Percentiles rank a stretch among this genome's conserved stretches.
Conservation (phyloP, 2,329 filamentous ascomycete genomes). For the Pseudocercospora fuligena region DNA sequence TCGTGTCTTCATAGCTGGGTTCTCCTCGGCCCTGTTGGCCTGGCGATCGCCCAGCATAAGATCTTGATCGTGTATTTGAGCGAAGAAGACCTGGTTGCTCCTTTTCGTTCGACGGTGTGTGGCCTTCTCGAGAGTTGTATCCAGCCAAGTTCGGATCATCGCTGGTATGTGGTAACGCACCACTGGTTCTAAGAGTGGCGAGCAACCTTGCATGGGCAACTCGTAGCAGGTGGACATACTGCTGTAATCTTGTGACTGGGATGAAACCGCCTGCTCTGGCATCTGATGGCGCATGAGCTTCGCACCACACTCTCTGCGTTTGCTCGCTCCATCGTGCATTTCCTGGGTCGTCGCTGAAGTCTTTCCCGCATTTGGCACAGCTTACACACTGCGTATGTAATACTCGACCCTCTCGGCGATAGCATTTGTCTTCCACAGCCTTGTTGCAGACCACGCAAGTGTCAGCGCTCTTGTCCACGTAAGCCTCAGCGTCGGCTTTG, state of each 20-base stretch:
- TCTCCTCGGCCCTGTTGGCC: constrained; percentile 59
- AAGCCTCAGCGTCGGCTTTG: constrained; percentile 47
- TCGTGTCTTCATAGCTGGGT: constrained; percentile 90
- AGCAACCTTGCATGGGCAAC: constrained; percentile 89
- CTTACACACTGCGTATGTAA: constrained; percentile 83
- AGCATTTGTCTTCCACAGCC: constrained; percentile 93
- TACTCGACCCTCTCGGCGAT: constrained; percentile 72
- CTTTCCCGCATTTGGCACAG: constrained; percentile 72
- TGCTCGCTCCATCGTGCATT: constrained; percentile 73
- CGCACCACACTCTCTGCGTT: constrained; percentile 73
- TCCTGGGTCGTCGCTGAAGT: constrained; percentile 70
- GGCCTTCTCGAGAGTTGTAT: constrained; percentile 70
- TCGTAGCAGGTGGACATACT: constrained; percentile 90
- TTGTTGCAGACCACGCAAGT: constrained; percentile 81
- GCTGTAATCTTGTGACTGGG: constrained; percentile 81
- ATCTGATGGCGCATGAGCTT: constrained; percentile 52
- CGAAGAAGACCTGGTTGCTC: constrained; percentile 61
- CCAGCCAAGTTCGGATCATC: constrained; percentile 72
- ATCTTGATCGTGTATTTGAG: constrained; percentile 74
- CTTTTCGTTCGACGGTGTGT: constrained; percentile 53
- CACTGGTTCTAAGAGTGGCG: constrained; percentile 82
- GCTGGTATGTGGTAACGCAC: constrained; percentile 73
- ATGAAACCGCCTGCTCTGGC: constrained; percentile 67
- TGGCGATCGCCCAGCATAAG: constrained; percentile 66
- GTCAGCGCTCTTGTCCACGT: constrained; percentile 62